Evolutionary conservation across 2,329 filamentous ascomycete genomes (phyloP).

Genomic region (Trichoderma sp.): DNA sequence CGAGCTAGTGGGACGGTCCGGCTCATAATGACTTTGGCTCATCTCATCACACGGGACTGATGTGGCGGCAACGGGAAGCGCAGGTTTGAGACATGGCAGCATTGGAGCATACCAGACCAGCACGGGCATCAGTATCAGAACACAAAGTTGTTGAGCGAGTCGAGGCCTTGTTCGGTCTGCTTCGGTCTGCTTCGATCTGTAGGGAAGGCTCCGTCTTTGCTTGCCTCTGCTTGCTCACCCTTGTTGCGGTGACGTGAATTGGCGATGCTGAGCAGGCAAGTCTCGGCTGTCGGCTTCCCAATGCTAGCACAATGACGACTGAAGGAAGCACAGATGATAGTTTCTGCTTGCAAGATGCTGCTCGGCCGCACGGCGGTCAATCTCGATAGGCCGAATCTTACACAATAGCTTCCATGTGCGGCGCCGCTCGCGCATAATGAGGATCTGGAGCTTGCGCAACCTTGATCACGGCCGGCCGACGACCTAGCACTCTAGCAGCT

Average conservation of each 20-base stretch:
- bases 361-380: conserved; percentile 21
- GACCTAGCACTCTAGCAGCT: conserved; percentile 3
- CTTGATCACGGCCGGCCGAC: conserved; percentile 26
- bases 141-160: neutral
- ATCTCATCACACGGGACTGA: conserved; percentile 2
- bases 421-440: conserved; percentile 22
- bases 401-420: conserved; percentile 1
- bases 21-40: conserved; percentile 15
- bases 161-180: conserved; percentile 15
- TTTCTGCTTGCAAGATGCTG: neutral
- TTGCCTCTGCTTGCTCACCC: conserved; percentile 4
- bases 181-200: conserved; percentile 6
- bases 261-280: neutral
- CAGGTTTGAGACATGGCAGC: conserved; percentile 9
- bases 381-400: conserved; percentile 9
- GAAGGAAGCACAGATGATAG: neutral
- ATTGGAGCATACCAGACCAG: neutral
- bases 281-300: conserved; percentile 24
- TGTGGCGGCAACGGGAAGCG: neutral
- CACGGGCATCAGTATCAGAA: neutral
- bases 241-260: conserved; percentile 6
- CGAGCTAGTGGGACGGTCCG: conserved; percentile 32
- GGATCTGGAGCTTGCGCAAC: conserved; percentile 28
- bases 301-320: conserved; percentile 18
- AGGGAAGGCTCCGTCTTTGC: neutral